Evolutionary conservation across 1,284 basidiomycete species (phyloP).

Genomic region (Austropuccinia psidii): DNA sequence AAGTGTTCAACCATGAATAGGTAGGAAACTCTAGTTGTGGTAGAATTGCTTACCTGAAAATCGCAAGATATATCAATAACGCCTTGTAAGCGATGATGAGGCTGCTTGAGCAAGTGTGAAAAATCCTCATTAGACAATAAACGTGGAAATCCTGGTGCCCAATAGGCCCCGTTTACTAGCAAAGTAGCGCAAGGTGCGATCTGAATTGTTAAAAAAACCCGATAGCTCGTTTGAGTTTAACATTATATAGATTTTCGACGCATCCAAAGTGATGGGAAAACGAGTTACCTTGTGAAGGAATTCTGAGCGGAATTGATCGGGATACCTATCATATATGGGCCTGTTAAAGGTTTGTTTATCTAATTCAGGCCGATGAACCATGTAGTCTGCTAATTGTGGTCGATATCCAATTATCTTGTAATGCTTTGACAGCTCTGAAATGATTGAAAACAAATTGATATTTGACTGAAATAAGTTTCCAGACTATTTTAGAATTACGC

Average conservation of each 20-base stretch:
- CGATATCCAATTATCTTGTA: slow-evolving; percentile 23
- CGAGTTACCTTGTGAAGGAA: slow-evolving; percentile 60
- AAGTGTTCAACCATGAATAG: not conserved
- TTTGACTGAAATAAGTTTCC: not conserved
- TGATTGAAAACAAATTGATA: not conserved
- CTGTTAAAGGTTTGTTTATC: slow-evolving; percentile 55
- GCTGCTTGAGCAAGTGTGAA: slow-evolving; percentile 54
- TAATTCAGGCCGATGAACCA: not conserved
- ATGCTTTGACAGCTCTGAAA: not conserved
- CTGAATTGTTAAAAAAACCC: slow-evolving; percentile 48
- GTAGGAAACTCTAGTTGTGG: not conserved
- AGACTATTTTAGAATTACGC: no score
- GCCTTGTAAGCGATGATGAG: slow-evolving; percentile 55
- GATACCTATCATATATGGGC: slow-evolving; percentile 62
- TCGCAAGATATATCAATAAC: slow-evolving; percentile 83
- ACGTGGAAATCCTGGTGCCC: slow-evolving; percentile 67
- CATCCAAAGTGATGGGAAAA: not conserved
- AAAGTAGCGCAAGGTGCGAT: slow-evolving; percentile 74
- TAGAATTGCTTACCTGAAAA: slow-evolving; percentile 54
- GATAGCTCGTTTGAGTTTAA: not conserved
- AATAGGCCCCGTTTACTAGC: slow-evolving; percentile 75
- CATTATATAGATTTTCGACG: slow-evolving; percentile 38
- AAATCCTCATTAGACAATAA: slow-evolving; percentile 66
- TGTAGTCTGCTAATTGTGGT: slow-evolving; percentile 9
- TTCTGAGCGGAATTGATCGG: slow-evolving; percentile 59